Evolutionary conservation across 2,329 filamentous ascomycete genomes (phyloP).

Genomic region (Teratosphaeria zuluensis): DNA sequence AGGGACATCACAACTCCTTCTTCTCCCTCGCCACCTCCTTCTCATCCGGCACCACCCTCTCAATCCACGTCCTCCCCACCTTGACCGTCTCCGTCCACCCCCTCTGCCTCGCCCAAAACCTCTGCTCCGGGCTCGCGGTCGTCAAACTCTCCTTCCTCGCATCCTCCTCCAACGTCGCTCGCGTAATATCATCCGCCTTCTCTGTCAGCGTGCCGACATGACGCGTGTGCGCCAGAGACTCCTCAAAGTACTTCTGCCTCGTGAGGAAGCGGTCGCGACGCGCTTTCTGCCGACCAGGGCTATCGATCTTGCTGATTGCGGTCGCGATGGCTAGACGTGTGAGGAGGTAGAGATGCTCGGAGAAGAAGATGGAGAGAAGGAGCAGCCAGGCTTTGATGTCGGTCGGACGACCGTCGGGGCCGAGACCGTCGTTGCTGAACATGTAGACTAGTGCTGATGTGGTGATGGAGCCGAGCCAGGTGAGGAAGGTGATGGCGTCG

Average conservation of each 20-base stretch:
- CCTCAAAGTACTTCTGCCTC: slow-evolving; percentile 68
- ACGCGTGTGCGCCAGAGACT: slow-evolving; percentile 53
- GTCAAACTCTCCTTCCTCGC: slow-evolving; percentile 32
- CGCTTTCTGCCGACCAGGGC: slow-evolving; percentile 76
- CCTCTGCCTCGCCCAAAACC: slow-evolving; percentile 45
- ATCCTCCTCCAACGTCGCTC: slow-evolving; percentile 54
- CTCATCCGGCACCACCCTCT: slow-evolving; percentile 23
- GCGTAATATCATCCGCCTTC: slow-evolving; percentile 48
- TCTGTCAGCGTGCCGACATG: slow-evolving; percentile 38
- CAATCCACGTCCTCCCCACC: slow-evolving; percentile 43
- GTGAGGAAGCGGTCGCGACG: slow-evolving; percentile 69
- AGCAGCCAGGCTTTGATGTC: slow-evolving; percentile 72
- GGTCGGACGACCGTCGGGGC: slow-evolving; percentile 55
- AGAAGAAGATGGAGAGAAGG: slow-evolving; percentile 70
- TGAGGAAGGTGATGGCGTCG: slow-evolving; percentile 74
- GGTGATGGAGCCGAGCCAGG: slow-evolving; percentile 85
- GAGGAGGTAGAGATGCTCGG: slow-evolving; percentile 82
- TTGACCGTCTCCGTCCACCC: slow-evolving; percentile 42
- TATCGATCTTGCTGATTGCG: slow-evolving; percentile 71
- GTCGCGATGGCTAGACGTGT: slow-evolving; percentile 63
- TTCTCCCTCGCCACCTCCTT: slow-evolving; percentile 16
- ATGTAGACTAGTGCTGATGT: slow-evolving; percentile 82
- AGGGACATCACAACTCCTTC: slow-evolving; percentile 23
- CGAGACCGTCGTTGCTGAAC: slow-evolving; percentile 62
- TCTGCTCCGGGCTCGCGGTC: slow-evolving; percentile 34